Conservation (phyloP, 208 protist genomes). For the Porcisia hertigi region DNA sequence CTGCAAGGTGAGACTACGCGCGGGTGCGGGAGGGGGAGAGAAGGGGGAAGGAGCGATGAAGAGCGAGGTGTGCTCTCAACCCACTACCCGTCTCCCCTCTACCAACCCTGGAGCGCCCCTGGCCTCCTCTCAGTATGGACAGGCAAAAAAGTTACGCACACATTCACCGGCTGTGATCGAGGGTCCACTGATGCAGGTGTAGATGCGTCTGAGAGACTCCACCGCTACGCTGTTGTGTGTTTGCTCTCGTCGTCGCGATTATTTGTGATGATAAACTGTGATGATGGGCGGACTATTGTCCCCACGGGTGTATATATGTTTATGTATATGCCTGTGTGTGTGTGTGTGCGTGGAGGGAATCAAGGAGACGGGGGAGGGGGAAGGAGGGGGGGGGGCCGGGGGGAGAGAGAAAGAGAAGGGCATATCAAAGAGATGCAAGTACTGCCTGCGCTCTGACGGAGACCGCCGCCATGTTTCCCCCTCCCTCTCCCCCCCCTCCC, state of each 20-base stretch:
- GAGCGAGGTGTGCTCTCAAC: too few species aligned
- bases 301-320: not conserved
- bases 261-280: not conserved
- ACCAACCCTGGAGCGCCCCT: too few species aligned
- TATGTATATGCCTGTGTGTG: constrained; percentile 13
- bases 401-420: not conserved
- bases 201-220: too few species aligned
- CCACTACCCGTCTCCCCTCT: too few species aligned
- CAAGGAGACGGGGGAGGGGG: too few species aligned
- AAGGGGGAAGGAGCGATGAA: too few species aligned
- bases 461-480: not conserved
- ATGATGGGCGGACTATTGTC: not conserved
- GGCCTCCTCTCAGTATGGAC: not conserved
- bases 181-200: not conserved
- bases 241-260: not conserved
- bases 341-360: not conserved
- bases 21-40: too few species aligned
- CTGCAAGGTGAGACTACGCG: too few species aligned
- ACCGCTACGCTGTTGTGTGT: not conserved
- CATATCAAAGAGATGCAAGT: not conserved
- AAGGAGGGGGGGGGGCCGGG: not conserved
- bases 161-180: not conserved
- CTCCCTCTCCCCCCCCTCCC: not conserved
- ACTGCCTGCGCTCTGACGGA: not conserved
- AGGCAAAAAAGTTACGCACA: not conserved